These are phyloP conservation scores for Candida silvatica DNA, from an alignment of 805 yeast genomes.

Conservation along the genomic window DNA sequence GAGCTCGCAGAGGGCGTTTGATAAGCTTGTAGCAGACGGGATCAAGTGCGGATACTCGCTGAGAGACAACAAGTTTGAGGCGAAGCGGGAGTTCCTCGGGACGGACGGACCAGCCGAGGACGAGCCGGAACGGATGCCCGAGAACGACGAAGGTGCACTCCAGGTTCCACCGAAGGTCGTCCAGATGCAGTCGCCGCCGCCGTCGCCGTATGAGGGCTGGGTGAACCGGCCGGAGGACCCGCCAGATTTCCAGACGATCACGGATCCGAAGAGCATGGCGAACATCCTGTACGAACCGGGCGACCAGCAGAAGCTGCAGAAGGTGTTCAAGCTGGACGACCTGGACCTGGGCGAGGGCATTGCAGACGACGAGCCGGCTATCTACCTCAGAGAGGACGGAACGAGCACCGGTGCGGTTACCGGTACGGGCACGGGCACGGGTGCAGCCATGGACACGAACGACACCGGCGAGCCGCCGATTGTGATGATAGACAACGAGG, in stretches of 20 bases:
- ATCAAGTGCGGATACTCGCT: conserved; percentile 17
- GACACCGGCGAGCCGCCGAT: conserved; percentile 14
- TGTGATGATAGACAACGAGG: conserved; percentile 20
- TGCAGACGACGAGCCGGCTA: conserved; percentile 4
- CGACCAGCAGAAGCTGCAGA: conserved; percentile 1
- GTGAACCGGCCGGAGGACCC: conserved; percentile 23
- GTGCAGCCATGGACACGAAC: background rate
- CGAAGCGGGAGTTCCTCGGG: background rate
- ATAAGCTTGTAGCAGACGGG: conserved; percentile 9
- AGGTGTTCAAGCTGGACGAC: conserved; percentile 7
- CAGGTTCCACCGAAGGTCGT: conserved; percentile 20
- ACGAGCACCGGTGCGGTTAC: conserved; percentile 1
- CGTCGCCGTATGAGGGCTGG: conserved; percentile 27
- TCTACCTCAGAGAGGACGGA: conserved; percentile 7
- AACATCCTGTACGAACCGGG: conserved; percentile 19
- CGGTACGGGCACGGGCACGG: background rate
- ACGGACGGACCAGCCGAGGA: background rate
- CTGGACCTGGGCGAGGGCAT: conserved; percentile 6
- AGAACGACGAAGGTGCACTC: conserved; percentile 3
- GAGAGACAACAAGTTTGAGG: conserved; percentile 8
- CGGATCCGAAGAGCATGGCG: conserved; percentile 22
- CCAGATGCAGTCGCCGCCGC: conserved; percentile 27
- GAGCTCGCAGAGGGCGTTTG: conserved; percentile 9
- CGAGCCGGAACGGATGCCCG: conserved; percentile 6
- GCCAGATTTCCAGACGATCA: conserved; percentile 22